Percentiles rank a stretch among this genome's conserved stretches.
These are phyloP conservation scores for Phyllosticta citriasiana DNA, from an alignment of 2,329 filamentous ascomycete species.

Conservation along the genomic window DNA sequence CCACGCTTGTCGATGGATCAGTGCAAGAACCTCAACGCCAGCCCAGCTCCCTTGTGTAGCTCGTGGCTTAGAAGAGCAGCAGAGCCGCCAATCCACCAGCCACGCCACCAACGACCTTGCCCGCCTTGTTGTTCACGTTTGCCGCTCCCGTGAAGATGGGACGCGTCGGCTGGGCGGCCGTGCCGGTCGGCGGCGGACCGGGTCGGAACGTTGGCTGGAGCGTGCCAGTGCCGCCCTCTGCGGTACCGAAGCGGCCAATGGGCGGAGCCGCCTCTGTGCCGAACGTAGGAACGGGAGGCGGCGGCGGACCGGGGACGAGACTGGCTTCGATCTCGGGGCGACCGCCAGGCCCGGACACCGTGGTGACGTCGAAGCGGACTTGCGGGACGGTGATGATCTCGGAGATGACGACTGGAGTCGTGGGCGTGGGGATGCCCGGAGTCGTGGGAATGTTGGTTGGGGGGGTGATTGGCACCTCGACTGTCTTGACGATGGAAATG, in stretches of 20 bases:
- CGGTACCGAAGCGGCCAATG: neutral
- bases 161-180: conserved; percentile 17
- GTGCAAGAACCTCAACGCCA: neutral
- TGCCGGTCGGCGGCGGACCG: conserved; percentile 17
- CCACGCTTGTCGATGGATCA: neutral
- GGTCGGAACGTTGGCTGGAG: conserved; percentile 16
- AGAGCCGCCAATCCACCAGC: conserved; percentile 6
- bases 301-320: conserved; percentile 26
- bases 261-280: conserved; percentile 14
- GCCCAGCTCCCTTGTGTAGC: neutral
- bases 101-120: conserved; percentile 2
- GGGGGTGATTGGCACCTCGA: conserved; percentile 29
- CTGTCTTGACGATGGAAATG: conserved; percentile 29
- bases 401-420: conserved; percentile 21
- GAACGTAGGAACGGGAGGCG: conserved; percentile 20
- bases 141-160: conserved; percentile 25
- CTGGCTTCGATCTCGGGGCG: conserved; percentile 23
- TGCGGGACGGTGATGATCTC: conserved; percentile 38
- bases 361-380: conserved; percentile 33
- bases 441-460: conserved; percentile 20
- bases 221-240: conserved; percentile 10
- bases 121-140: conserved; percentile 14
- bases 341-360: conserved; percentile 18
- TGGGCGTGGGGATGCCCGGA: conserved; percentile 21
- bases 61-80: conserved; percentile 3